Percentiles rank a stretch among this genome's conserved stretches.
Conservation (phyloP, 139 green algal species). For the Micractinium sp. region DNA sequence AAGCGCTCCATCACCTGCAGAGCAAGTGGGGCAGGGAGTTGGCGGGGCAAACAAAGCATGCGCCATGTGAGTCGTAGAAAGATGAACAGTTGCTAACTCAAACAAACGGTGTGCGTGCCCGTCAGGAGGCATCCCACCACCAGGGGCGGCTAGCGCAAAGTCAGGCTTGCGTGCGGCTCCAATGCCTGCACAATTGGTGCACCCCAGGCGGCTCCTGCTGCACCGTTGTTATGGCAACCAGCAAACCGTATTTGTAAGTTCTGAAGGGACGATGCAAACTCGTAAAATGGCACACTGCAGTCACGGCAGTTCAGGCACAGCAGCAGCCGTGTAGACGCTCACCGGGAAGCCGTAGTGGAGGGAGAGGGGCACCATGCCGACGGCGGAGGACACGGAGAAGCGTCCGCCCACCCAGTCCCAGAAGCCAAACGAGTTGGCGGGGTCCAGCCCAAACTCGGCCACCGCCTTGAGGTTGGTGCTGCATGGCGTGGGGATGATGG, state of each 20-base stretch:
- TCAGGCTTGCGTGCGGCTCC: too few species aligned
- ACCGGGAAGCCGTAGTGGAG: conserved; percentile 97
- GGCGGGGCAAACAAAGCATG: background rate
- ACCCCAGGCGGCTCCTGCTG: too few species aligned
- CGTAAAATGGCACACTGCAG: background rate
- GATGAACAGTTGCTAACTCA: too few species aligned
- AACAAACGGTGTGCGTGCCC: too few species aligned
- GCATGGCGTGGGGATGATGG: background rate
- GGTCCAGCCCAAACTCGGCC: conserved; percentile 98
- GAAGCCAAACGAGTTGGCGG: conserved; percentile 98
- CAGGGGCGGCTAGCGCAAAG: too few species aligned
- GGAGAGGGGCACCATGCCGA: conserved; percentile 94
- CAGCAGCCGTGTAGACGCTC: too few species aligned
- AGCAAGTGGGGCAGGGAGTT: background rate
- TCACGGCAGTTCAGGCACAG: background rate
- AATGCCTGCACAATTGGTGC: too few species aligned
- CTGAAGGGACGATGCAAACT: too few species aligned
- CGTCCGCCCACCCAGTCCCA: conserved; percentile 98
- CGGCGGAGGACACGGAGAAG: conserved; percentile 96
- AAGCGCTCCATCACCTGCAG: conserved; percentile 80
- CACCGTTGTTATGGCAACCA: too few species aligned
- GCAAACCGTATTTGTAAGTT: too few species aligned
- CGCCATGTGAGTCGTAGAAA: too few species aligned
- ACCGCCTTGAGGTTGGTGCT: conserved; percentile 98
- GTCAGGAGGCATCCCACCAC: too few species aligned